phyloP scores from a whole-genome alignment of 192 early-diverging fungal species.

The Dimargaris verticillata region DNA sequence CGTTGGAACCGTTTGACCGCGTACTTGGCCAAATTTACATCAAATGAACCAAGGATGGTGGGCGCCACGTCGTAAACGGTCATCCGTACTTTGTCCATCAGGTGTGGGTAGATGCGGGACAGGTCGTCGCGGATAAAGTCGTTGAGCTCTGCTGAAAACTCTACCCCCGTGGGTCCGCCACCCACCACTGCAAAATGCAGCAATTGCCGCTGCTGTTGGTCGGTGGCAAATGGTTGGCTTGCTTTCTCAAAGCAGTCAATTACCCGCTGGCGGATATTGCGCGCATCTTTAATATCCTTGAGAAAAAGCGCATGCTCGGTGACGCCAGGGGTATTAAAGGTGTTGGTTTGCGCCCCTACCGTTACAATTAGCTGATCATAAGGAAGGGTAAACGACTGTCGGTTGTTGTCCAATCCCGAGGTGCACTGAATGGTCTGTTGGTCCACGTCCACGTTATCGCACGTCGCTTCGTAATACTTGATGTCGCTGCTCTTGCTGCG shows the following conservation, averaged over 20 bases:
- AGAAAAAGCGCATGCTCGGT: slow-evolving; percentile 69
- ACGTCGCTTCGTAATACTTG: slow-evolving; percentile 49
- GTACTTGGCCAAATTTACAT: slow-evolving; percentile 52
- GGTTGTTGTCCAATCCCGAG: slow-evolving; percentile 18
- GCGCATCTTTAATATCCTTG: slow-evolving; percentile 72
- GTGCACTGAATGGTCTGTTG: slow-evolving; percentile 24
- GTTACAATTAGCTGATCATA: slow-evolving; percentile 76
- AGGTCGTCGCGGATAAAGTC: slow-evolving; percentile 77
- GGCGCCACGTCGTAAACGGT: slow-evolving; percentile 68
- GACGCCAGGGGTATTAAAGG: slow-evolving; percentile 71
- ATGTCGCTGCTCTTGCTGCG: slow-evolving; percentile 34
- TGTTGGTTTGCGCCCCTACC: slow-evolving; percentile 66
- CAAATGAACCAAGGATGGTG: slow-evolving; percentile 60
- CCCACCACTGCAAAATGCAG: slow-evolving; percentile 78
- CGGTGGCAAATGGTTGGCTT: slow-evolving; percentile 40
- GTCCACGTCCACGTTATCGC: slow-evolving; percentile 30
- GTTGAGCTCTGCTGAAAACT: slow-evolving; percentile 55
- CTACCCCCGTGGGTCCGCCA: slow-evolving; percentile 71
- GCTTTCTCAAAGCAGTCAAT: slow-evolving; percentile 70
- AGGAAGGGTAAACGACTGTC: slow-evolving; percentile 29
- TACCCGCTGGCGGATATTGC: slow-evolving; percentile 60
- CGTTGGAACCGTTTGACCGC: slow-evolving; percentile 55
- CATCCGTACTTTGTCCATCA: slow-evolving; percentile 43
- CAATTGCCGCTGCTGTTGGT: slow-evolving; percentile 40
- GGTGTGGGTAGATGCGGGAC: slow-evolving; percentile 47